Conservation (phyloP, 768 basidiomycete species). For the Termitomyces sp. region DNA sequence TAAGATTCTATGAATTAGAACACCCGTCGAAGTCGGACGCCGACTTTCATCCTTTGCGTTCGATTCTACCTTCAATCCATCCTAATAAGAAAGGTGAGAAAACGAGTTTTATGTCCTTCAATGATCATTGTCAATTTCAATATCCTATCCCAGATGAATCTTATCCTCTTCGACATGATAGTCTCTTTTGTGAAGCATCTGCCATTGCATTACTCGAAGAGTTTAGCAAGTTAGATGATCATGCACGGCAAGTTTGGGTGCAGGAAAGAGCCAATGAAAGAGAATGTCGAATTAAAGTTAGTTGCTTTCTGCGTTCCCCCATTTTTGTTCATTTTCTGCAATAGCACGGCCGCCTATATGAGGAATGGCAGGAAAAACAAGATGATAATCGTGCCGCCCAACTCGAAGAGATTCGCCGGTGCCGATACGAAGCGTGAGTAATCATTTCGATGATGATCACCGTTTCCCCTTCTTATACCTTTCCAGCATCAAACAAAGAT, state of each 20-base stretch:
- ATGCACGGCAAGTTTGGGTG: not conserved
- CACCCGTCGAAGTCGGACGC: no score
- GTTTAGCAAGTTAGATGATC: no score
- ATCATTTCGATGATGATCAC: not conserved
- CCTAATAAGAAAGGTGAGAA: not conserved
- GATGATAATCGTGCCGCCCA: not conserved
- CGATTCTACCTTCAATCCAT: not conserved
- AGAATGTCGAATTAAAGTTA: not conserved
- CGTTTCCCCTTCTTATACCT: not conserved
- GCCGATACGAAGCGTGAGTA: not conserved
- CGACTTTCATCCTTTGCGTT: not conserved
- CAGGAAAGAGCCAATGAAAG: not conserved
- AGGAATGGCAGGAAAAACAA: not conserved
- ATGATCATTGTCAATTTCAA: not conserved
- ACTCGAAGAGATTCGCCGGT: not conserved
- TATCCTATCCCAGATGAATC: not conserved
- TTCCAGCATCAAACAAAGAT: not conserved
- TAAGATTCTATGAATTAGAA: no score
- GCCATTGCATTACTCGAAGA: no score
- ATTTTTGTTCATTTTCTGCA: not conserved
- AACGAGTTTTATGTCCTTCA: not conserved
- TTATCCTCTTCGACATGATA: no score
- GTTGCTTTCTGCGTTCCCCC: not conserved
- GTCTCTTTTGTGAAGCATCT: no score
- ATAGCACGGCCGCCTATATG: not conserved